Conservation (phyloP, 2,329 filamentous ascomycete species). For the Chalara sp. region DNA sequence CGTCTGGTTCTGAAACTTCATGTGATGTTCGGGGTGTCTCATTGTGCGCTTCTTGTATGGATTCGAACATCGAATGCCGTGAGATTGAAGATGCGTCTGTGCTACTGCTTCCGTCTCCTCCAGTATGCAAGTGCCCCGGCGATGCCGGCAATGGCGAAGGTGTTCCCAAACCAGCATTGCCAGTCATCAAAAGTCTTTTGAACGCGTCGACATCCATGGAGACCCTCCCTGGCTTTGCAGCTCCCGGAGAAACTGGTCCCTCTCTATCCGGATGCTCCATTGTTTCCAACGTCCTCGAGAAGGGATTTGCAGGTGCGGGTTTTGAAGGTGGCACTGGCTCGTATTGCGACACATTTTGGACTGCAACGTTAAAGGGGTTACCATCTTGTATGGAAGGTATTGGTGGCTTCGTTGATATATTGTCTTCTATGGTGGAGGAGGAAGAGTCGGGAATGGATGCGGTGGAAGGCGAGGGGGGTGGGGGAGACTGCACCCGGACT, state of each 20-base stretch:
- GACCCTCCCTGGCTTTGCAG: slow-evolving; percentile 27
- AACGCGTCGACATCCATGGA: slow-evolving; percentile 74
- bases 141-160: slow-evolving; percentile 23
- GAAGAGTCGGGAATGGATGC: slow-evolving; percentile 41
- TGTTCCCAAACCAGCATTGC: slow-evolving; percentile 40
- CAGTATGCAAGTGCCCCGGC: slow-evolving; percentile 22
- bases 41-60: slow-evolving; percentile 31
- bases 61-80: slow-evolving; percentile 51
- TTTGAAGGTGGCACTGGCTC: slow-evolving; percentile 11
- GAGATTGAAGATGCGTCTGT: slow-evolving; percentile 54
- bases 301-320: slow-evolving; percentile 42
- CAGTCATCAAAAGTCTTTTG: slow-evolving; percentile 68
- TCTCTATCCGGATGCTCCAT: slow-evolving; percentile 33
- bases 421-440: slow-evolving; percentile 27
- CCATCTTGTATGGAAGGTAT: slow-evolving; percentile 26
- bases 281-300: slow-evolving; percentile 48
- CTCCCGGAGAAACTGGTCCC: slow-evolving; percentile 6
- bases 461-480: slow-evolving; percentile 40
- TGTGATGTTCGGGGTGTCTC: slow-evolving; percentile 52
- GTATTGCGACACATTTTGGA: slow-evolving; percentile 25
- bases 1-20: slow-evolving; percentile 50
- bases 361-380: slow-evolving; percentile 25
- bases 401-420: slow-evolving; percentile 17
- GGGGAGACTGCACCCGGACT: slow-evolving; percentile 60
- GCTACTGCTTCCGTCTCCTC: slow-evolving; percentile 37